Conservation (phyloP, 345 rosid species). For the Salix koriyanagi region DNA sequence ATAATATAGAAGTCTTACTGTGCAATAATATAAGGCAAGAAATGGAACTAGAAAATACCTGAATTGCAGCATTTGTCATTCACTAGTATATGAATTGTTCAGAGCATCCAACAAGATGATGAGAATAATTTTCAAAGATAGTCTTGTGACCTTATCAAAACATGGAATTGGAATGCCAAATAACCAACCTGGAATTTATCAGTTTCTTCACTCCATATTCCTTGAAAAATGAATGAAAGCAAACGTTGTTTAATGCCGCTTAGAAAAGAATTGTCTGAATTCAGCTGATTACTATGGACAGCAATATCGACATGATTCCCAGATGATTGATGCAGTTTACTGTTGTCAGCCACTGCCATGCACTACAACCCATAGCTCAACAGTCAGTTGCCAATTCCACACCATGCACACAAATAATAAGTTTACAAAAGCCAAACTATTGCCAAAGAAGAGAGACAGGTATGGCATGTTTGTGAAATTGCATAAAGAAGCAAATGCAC, state of each 20-base stretch:
- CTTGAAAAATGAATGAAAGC: conserved; percentile 84
- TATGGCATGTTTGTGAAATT: not conserved
- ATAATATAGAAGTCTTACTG: not conserved
- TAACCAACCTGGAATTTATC: conserved; percentile 60
- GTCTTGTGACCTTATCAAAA: conserved; percentile 4
- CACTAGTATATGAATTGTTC: not conserved
- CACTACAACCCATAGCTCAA: conserved; percentile 38
- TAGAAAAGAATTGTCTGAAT: conserved; percentile 47
- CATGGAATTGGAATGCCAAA: conserved; percentile 11
- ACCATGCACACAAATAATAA: not conserved
- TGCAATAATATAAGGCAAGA: not conserved
- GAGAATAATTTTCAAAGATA: not conserved
- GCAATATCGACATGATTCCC: conserved; percentile 40
- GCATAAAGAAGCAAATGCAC: not conserved
- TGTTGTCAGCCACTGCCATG: conserved; percentile 44
- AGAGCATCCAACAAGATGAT: not conserved
- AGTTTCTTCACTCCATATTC: conserved; percentile 73
- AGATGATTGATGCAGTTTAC: conserved; percentile 38
- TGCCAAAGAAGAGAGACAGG: not conserved
- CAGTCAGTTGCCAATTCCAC: conserved; percentile 5
- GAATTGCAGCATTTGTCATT: not conserved
- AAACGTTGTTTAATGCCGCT: conserved; percentile 87
- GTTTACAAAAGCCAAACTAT: not conserved
- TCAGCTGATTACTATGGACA: conserved; percentile 36
- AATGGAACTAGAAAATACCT: not conserved